Conservation (phyloP, 345 rosid species). For the Brassica napus region DNA sequence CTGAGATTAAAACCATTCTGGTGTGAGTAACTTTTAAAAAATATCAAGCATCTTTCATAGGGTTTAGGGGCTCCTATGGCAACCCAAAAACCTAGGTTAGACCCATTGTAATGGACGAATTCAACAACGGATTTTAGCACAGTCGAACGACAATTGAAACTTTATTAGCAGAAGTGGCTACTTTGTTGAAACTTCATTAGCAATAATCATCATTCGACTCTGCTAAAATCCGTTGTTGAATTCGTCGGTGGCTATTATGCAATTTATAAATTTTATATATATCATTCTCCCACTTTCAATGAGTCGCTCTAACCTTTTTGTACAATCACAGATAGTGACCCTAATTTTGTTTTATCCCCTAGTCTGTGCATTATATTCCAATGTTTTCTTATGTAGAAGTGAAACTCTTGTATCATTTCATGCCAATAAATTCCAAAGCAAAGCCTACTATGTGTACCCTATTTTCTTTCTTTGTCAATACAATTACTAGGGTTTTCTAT, state of each 20-base stretch:
- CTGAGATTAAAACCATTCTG: too few relatives aligned
- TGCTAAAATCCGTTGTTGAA: not conserved
- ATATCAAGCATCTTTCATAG: too few relatives aligned
- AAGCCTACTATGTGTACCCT: not conserved
- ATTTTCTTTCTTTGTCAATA: conserved; percentile 1
- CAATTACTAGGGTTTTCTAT: not conserved
- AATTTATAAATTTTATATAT: not conserved
- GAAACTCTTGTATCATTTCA: not conserved
- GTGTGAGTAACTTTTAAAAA: too few relatives aligned
- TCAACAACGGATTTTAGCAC: too few relatives aligned
- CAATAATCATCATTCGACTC: not conserved
- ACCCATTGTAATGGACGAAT: too few relatives aligned
- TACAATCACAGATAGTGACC: not conserved
- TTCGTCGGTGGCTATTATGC: not conserved
- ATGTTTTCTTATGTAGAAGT: not conserved
- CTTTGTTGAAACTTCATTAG: not conserved
- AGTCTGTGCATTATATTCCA: not conserved
- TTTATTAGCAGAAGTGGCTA: not conserved
- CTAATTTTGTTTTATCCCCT: not conserved
- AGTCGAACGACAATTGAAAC: not conserved
- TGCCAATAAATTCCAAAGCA: not conserved
- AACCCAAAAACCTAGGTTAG: too few relatives aligned
- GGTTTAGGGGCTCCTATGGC: too few relatives aligned
- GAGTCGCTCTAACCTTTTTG: conserved; percentile 1
- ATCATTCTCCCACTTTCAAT: not conserved